Evolutionary conservation across 2,329 filamentous ascomycete species (phyloP).

Genomic region (Xylariaceae sp.): DNA sequence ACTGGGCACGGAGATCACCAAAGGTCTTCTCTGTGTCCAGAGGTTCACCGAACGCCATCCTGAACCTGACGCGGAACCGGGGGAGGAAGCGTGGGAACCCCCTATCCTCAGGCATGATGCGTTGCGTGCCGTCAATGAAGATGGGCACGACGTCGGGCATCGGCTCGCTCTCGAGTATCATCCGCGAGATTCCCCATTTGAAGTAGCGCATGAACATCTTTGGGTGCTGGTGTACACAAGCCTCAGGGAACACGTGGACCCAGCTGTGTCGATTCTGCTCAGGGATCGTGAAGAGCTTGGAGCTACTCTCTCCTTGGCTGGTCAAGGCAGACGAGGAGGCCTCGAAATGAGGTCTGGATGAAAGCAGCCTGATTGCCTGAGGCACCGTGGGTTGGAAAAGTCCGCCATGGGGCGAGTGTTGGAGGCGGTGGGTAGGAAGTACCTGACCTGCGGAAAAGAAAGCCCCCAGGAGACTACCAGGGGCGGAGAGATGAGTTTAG

Average conservation of each 20-base stretch:
- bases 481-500: slow-evolving; percentile 6
- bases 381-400: slow-evolving; percentile 85
- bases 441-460: slow-evolving; percentile 92
- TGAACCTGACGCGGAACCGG: slow-evolving; percentile 63
- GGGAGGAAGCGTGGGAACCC: slow-evolving; percentile 76
- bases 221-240: slow-evolving; percentile 83
- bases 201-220: slow-evolving; percentile 84
- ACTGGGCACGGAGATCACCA: slow-evolving; percentile 68
- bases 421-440: slow-evolving; percentile 76
- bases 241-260: slow-evolving; percentile 96
- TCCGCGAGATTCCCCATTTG: slow-evolving; percentile 90
- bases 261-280: slow-evolving; percentile 66
- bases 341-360: slow-evolving; percentile 46
- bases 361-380: slow-evolving; percentile 79
- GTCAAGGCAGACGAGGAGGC: slow-evolving; percentile 9
- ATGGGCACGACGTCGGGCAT: slow-evolving; percentile 87
- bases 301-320: slow-evolving; percentile 26
- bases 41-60: slow-evolving; percentile 72
- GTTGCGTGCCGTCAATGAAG: slow-evolving; percentile 86
- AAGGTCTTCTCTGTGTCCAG: slow-evolving; percentile 70
- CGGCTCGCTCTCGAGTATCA: slow-evolving; percentile 85
- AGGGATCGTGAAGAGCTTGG: slow-evolving; percentile 57
- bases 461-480: slow-evolving; percentile 54
- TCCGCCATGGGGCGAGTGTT: slow-evolving; percentile 74
- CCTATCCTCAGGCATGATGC: slow-evolving; percentile 81